Base-by-base conservation (phyloP, 805 yeast genomes). In the Schizosaccharomyces japonicus region DNA sequence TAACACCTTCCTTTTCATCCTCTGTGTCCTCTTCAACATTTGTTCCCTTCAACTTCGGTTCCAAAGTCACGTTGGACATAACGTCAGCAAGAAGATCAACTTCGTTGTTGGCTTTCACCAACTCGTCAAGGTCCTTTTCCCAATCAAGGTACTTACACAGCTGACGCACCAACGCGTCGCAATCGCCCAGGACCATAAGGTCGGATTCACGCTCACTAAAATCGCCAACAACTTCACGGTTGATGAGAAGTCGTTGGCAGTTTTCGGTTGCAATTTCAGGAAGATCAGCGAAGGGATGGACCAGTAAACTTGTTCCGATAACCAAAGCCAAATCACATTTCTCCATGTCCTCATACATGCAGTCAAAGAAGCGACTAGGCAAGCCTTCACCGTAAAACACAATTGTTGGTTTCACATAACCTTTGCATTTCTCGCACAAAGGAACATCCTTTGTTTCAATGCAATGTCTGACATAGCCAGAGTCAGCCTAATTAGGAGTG, bases 301-400 rank as follows among this genome's bases (percentile, higher is more conserved):
- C 96, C 0, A 85, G 74, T 34, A 87, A 68, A 0, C 94, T 81
- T 0, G 95, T 83, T 1, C 98, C 98, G 0, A 94, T 95, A 1
- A 87, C 84, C 21, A 87, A 73, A 0, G 83, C 82, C 26, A 85
- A 58, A 54, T 78, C 83, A 25, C 75, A 62, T 19, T 61, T 66
- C 1, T 67, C 65, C 30, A 70, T 57, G 54, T 75, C 80, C 11
- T 59, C 52, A 3, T 78, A 87, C 80, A 90, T 76, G 10, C 60
- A 55, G 2, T 72, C 71, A 60, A 80, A 85, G 56, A 84, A 81
- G 49, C 65, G 63, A 1, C 54, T 55, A 0, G 96, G 96, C 26
- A 87, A 66, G 1, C 76, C 71, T 59, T 87, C 98, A 3, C 96
- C 96, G 63, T 84, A 90, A 56, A 87, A 87, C 1, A 84, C 57